phyloP scores from a whole-genome alignment of 2,329 filamentous ascomycete species.

The Plectosphaerella sp. region DNA sequence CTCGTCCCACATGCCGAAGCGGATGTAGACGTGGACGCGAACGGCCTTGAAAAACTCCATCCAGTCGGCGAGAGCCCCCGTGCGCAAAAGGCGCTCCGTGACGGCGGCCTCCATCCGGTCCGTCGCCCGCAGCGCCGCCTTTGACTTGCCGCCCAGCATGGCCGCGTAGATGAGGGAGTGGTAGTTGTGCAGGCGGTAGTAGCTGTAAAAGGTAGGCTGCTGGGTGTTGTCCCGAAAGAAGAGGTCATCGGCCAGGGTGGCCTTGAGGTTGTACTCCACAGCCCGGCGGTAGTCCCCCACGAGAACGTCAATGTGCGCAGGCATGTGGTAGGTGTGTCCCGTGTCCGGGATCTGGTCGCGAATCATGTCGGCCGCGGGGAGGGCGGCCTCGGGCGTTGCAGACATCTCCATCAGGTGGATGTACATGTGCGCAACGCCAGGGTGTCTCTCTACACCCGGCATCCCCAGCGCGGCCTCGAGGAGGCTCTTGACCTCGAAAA shows the following conservation, averaged over 20 bases:
- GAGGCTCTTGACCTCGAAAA: slow-evolving; percentile 9
- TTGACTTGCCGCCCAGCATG: slow-evolving; percentile 67
- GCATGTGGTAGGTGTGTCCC: slow-evolving; percentile 17
- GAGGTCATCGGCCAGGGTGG: slow-evolving; percentile 63
- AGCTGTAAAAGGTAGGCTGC: slow-evolving; percentile 61
- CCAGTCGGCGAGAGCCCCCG: slow-evolving; percentile 73
- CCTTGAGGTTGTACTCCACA: slow-evolving; percentile 61
- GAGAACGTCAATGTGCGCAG: slow-evolving; percentile 16
- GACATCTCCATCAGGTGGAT: slow-evolving; percentile 21
- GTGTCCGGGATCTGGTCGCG: slow-evolving; percentile 15
- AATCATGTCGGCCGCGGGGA: slow-evolving; percentile 14
- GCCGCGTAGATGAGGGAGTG: slow-evolving; percentile 74
- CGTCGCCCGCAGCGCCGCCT: slow-evolving; percentile 57
- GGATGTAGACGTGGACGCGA: slow-evolving; percentile 63
- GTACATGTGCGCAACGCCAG: slow-evolving; percentile 16
- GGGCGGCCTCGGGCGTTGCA: slow-evolving; percentile 12
- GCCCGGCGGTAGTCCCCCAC: slow-evolving; percentile 57
- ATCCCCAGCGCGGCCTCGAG: slow-evolving; percentile 9
- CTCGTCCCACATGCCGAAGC: slow-evolving; percentile 69
- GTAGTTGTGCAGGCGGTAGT: slow-evolving; percentile 70
- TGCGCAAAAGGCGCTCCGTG: slow-evolving; percentile 56
- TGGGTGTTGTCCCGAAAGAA: slow-evolving; percentile 61
- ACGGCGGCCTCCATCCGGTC: slow-evolving; percentile 55
- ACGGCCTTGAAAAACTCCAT: slow-evolving; percentile 66
- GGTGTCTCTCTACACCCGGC: slow-evolving; percentile 12